Evolutionary conservation across 345 rosid species (phyloP).

Genomic region (Pistacia vera): DNA sequence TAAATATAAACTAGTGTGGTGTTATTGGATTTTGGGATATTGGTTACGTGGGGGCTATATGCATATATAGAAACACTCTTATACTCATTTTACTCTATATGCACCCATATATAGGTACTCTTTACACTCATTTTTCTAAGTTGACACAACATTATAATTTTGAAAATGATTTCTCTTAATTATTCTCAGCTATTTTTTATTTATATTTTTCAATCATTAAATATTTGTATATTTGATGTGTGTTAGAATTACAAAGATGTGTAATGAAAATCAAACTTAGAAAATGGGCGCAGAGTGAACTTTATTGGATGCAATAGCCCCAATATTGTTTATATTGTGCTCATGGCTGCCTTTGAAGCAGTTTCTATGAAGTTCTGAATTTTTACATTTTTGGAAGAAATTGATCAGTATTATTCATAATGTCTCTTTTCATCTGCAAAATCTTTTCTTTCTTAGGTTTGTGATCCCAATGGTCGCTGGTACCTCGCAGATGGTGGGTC

Average conservation of each 20-base stretch:
- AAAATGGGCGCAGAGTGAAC: too few species aligned
- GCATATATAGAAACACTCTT: too few species aligned
- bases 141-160: too few species aligned
- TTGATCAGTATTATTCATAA: not conserved
- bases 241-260: too few species aligned
- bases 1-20: conserved; percentile 15
- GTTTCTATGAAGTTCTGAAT: not conserved
- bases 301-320: too few species aligned
- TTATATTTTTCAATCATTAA: not conserved
- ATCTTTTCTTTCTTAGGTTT: conserved; percentile 58
- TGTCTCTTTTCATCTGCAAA: conserved; percentile 17
- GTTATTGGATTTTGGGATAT: conserved; percentile 9
- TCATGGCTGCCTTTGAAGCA: conserved; percentile 8
- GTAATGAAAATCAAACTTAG: too few species aligned
- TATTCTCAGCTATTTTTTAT: too few species aligned
- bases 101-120: too few species aligned
- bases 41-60: not conserved
- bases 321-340: not conserved
- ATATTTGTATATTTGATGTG: too few species aligned
- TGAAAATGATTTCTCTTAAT: too few species aligned
- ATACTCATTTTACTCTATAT: too few species aligned
- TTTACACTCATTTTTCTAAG: too few species aligned
- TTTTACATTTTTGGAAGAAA: not conserved
- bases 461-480: conserved; percentile 98
- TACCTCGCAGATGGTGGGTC: conserved; percentile 84